Conservation (phyloP, 2,329 filamentous ascomycete species). For the Penicillium sp. region DNA sequence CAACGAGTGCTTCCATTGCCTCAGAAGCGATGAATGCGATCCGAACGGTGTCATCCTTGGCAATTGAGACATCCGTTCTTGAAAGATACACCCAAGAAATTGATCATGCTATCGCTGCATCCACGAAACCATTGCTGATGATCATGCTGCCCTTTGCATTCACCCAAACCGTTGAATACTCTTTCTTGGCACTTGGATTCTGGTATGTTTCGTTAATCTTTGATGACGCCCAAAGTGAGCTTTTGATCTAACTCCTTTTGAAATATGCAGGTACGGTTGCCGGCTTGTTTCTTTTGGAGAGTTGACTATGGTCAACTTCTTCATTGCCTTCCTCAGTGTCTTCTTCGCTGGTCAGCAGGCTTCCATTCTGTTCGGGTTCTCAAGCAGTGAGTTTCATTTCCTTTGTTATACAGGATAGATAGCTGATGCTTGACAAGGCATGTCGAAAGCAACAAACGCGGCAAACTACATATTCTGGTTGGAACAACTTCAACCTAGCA, state of each 20-base stretch:
- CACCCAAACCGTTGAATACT: constrained; percentile 31
- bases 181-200: constrained; percentile 32
- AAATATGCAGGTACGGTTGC: constrained; percentile 57
- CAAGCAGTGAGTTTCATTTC: constrained; percentile 40
- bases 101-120: constrained; percentile 24
- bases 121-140: constrained; percentile 20
- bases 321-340: constrained; percentile 48
- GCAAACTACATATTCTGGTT: constrained; percentile 51
- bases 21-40: constrained; percentile 52
- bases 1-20: constrained; percentile 45
- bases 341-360: constrained; percentile 39
- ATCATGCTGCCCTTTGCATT: constrained; percentile 33
- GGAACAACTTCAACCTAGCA: constrained; percentile 48
- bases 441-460: constrained; percentile 52
- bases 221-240: constrained; percentile 11
- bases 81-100: constrained; percentile 24
- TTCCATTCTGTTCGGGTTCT: constrained; percentile 29
- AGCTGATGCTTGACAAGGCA: neutral
- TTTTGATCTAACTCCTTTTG: constrained; percentile 7
- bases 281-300: constrained; percentile 57
- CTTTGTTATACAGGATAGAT: neutral
- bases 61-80: constrained; percentile 46
- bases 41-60: constrained; percentile 51
- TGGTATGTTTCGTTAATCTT: constrained; percentile 14
- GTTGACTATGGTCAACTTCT: constrained; percentile 36